Evolutionary conservation across 306 rosid species (phyloP).

Genomic region (Dryas drummondii): DNA sequence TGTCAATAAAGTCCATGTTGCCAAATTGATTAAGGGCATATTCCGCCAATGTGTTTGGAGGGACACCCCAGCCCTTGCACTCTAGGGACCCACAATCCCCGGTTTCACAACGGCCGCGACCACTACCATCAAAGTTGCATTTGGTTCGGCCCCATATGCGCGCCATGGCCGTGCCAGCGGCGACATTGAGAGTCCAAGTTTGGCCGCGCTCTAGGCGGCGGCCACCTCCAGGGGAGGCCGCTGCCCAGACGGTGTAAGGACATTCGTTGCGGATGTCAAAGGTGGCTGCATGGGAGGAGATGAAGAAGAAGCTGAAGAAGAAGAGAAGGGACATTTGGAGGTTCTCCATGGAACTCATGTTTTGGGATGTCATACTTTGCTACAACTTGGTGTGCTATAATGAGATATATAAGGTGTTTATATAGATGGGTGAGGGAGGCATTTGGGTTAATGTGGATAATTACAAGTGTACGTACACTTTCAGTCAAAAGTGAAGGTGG

Average conservation of each 20-base stretch:
- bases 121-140: slow-evolving; percentile 50
- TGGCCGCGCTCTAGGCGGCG: slow-evolving; percentile 37
- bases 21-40: slow-evolving; percentile 41
- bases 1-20: slow-evolving; percentile 55
- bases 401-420: background rate
- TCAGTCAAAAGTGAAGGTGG: background rate
- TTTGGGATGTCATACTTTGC: no score
- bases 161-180: slow-evolving; percentile 38
- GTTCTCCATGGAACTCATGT: no score
- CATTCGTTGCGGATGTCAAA: slow-evolving; percentile 48
- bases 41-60: slow-evolving; percentile 64
- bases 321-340: background rate
- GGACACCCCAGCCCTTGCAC: slow-evolving; percentile 40
- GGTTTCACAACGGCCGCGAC: slow-evolving; percentile 48
- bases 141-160: slow-evolving; percentile 78
- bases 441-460: background rate
- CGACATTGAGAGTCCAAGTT: slow-evolving; percentile 42
- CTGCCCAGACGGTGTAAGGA: slow-evolving; percentile 54
- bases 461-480: background rate
- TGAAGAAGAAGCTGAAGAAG: slow-evolving; percentile 5
- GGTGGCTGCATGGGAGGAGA: slow-evolving; percentile 23
- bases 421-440: background rate
- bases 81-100: slow-evolving; percentile 53
- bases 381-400: no score
- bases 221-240: slow-evolving; percentile 29